phyloP scores from a whole-genome alignment of 2,329 filamentous ascomycete species.

The Apiospora pterosperma region DNA sequence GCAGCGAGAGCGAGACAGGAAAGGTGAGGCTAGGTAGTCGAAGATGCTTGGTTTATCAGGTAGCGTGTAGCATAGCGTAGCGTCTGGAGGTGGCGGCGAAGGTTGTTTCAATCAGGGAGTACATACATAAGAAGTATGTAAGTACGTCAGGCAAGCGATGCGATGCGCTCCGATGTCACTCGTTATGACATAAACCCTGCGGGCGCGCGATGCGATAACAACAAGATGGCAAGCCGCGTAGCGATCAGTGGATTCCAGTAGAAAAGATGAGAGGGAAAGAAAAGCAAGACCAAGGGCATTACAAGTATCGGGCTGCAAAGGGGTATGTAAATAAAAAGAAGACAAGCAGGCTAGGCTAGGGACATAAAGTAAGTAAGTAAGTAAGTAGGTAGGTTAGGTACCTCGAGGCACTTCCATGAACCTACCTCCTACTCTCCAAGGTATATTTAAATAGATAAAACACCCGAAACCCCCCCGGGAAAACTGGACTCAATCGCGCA shows the following conservation, averaged over 20 bases:
- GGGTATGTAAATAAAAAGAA: background rate
- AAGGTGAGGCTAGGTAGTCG: background rate
- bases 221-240: background rate
- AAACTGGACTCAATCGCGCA: background rate
- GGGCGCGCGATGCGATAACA: background rate
- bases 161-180: background rate
- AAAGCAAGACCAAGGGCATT: background rate
- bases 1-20: background rate
- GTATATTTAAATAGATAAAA: background rate
- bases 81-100: background rate
- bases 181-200: conserved; percentile 2
- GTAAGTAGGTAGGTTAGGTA: background rate
- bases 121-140: too few relatives aligned
- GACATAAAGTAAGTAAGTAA: too few relatives aligned
- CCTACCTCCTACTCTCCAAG: background rate
- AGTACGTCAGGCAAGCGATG: background rate
- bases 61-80: background rate
- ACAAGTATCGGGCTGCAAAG: background rate
- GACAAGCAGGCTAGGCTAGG: background rate
- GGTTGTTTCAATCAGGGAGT: background rate
- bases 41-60: background rate
- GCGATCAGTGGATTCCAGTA: background rate
- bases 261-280: background rate
- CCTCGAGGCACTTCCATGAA: background rate
- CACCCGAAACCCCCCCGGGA: background rate